phyloP scores from a whole-genome alignment of 108 stramenopile genomes.

The Skeletonema tropicum region DNA sequence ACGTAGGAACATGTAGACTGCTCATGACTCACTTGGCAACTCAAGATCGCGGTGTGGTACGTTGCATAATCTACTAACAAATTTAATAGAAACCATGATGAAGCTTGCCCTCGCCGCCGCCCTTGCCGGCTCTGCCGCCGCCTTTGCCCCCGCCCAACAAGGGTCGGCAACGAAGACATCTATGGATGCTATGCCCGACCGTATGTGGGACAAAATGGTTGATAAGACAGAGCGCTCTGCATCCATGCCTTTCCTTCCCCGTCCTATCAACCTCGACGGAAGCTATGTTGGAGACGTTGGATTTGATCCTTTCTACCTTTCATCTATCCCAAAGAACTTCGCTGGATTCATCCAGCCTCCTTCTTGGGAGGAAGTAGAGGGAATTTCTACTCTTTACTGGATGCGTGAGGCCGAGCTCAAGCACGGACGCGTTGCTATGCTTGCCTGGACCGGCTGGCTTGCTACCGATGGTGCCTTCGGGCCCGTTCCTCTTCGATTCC shows the following conservation, averaged over 20 bases:
- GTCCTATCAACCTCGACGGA: conserved; percentile 89
- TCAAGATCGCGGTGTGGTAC: conserved; percentile 2
- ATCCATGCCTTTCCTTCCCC: conserved; percentile 83
- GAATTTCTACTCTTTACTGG: conserved; percentile 87
- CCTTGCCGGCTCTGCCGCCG: conserved; percentile 78
- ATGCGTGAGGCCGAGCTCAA: conserved; percentile 93
- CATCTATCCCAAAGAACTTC: conserved; percentile 90
- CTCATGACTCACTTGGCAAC: conserved; percentile 1
- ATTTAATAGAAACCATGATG: conserved; percentile 59
- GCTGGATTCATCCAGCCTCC: conserved; percentile 93
- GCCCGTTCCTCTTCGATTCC: conserved; percentile 78
- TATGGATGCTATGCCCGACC: conserved; percentile 77
- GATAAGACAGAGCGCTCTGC: conserved; percentile 82
- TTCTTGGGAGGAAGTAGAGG: conserved; percentile 82
- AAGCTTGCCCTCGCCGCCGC: conserved; percentile 76
- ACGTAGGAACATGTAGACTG: conserved; percentile 2
- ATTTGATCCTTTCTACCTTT: conserved; percentile 94
- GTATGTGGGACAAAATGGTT: conserved; percentile 89
- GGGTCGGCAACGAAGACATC: conserved; percentile 48
- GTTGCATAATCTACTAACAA: conserved; percentile 7
- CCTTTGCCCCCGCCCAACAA: conserved; percentile 70
- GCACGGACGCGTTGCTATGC: conserved; percentile 88
- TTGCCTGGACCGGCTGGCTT: conserved; percentile 90
- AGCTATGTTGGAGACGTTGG: conserved; percentile 89
- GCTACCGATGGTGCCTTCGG: conserved; percentile 85